A percentile compares a stretch with the other conserved stretches of the same genome.
These are phyloP conservation scores for Curvularia spicifera DNA, from an alignment of 2,329 filamentous ascomycete genomes.

Conservation along the genomic window DNA sequence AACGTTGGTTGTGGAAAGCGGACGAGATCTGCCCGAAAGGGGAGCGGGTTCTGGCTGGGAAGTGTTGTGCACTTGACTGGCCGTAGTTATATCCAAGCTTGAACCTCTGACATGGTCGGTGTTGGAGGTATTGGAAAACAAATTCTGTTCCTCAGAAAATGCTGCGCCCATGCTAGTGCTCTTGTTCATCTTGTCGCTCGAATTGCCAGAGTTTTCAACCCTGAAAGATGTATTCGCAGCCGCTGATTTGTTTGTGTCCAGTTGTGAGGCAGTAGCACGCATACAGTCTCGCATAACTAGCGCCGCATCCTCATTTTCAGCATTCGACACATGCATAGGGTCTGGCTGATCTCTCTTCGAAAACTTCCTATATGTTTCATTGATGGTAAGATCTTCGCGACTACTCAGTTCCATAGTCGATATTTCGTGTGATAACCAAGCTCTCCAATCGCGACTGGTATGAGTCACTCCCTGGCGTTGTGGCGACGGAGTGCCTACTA, in stretches of 20 bases:
- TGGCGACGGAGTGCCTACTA: constrained; percentile 43
- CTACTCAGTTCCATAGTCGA: constrained; percentile 43
- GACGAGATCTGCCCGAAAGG: not conserved
- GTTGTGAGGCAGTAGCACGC: constrained; percentile 15
- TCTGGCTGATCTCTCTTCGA: constrained; percentile 26
- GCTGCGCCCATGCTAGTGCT: not conserved
- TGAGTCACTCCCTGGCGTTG: constrained; percentile 29
- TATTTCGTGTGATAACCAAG: constrained; percentile 56
- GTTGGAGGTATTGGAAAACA: not conserved
- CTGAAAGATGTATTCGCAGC: not conserved
- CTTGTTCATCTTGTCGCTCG: too few species aligned
- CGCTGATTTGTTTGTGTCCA: not conserved
- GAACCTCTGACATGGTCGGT: not conserved
- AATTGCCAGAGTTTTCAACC: not conserved
- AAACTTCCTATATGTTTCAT: constrained; percentile 28
- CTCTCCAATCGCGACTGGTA: constrained; percentile 55
- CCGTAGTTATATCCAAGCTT: not conserved
- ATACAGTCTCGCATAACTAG: constrained; percentile 22
- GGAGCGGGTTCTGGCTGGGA: not conserved
- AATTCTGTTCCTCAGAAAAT: not conserved
- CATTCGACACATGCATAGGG: constrained; percentile 28
- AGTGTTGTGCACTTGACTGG: not conserved
- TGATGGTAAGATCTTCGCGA: constrained; percentile 39
- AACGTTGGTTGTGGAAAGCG: constrained; percentile 12
- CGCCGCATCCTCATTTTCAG: constrained; percentile 36